A percentile compares a stretch with the other conserved stretches of the same genome.
Evolutionary conservation across 495 filamentous ascomycete species (phyloP).

Genomic region (Penicillium lividum): DNA sequence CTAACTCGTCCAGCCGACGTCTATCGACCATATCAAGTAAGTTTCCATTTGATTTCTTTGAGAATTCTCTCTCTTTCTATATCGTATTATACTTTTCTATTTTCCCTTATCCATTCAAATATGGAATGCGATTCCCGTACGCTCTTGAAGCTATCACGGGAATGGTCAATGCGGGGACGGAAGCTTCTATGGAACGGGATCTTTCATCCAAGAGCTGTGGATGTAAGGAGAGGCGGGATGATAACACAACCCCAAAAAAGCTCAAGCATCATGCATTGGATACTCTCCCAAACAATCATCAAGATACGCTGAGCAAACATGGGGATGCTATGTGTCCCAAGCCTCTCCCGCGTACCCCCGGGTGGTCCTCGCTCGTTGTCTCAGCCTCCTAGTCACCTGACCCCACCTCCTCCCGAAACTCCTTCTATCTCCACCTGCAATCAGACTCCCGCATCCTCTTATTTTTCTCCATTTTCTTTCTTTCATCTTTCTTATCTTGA

Average conservation of each 20-base stretch:
- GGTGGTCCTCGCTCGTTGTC: conserved; percentile 22
- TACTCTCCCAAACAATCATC: not conserved
- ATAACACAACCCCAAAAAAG: not conserved
- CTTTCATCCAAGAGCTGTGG: not conserved
- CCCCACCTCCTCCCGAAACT: conserved; percentile 19
- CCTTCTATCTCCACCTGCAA: conserved; percentile 5
- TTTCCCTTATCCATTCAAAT: conserved; percentile 8
- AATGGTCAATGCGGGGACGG: conserved; percentile 35
- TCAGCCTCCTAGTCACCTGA: conserved; percentile 31
- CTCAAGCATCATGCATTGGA: not conserved
- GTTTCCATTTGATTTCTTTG: conserved; percentile 27
- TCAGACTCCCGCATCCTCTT: conserved; percentile 3
- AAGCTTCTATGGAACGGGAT: conserved; percentile 7
- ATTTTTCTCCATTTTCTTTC: conserved; percentile 4
- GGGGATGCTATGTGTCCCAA: conserved; percentile 3
- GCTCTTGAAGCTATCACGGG: conserved; percentile 11
- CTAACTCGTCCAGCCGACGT: conserved; percentile 47
- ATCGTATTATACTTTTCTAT: conserved; percentile 7
- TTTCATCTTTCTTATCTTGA: conserved; percentile 18
- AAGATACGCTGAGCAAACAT: conserved; percentile 14
- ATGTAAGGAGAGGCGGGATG: not conserved
- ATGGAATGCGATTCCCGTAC: conserved; percentile 3
- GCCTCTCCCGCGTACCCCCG: conserved; percentile 9
- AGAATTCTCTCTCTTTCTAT: conserved; percentile 10
- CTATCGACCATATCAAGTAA: conserved; percentile 57